Base-by-base conservation (phyloP, 139 green algal species). In the Chlamydomonas sp. region DNA sequence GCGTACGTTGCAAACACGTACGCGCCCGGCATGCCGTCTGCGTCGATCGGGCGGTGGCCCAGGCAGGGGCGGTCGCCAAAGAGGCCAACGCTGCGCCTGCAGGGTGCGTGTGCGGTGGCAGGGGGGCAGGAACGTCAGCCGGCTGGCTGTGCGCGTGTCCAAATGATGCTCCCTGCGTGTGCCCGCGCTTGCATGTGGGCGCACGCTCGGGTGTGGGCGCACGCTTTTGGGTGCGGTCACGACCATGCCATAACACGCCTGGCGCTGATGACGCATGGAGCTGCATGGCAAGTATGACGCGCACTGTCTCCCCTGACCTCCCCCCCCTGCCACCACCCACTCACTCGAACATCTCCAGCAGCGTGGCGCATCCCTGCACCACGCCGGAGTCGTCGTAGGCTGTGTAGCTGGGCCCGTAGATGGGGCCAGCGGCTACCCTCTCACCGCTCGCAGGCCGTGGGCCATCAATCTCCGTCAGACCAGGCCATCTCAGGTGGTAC, bases 1-100 rank as follows among this genome's bases (percentile, higher is more conserved):
- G 13, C n/a, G 62, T 84, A 90, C 0, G 76, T 81, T 35, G 83
- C 54, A 64, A 79, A 89, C 35, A 57, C n/a, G 35, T 77, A 89
- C 2, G 76, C 68, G 3, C 61, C 47, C 31, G 71, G 69, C 8
- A 35, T 6, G 3, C 70, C 70, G 69, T 71, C 35, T 31, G 33
- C 30, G 30, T 2, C 37, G 5, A 2, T 69, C 3, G 39, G 48
- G 8, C 80, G 61, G 50, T 76, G 62, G 3, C 83, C 83, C 24
- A 89, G 79, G 75, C 78, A 87, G 13, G 69, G 72, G 13, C 68
- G 73, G 60, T 76, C 66, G 29, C 59, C 59, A 39, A 48, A 39
- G 6, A 66, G 33, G 31, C 43, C 43, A 5, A 39, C 29, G 33
- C 16, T 66, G 59, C 29, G n/a, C 59, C 59, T 66, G 59, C 30